Base-by-base conservation (phyloP, 2,329 filamentous ascomycete species). In the Alternaria ventricosa region DNA sequence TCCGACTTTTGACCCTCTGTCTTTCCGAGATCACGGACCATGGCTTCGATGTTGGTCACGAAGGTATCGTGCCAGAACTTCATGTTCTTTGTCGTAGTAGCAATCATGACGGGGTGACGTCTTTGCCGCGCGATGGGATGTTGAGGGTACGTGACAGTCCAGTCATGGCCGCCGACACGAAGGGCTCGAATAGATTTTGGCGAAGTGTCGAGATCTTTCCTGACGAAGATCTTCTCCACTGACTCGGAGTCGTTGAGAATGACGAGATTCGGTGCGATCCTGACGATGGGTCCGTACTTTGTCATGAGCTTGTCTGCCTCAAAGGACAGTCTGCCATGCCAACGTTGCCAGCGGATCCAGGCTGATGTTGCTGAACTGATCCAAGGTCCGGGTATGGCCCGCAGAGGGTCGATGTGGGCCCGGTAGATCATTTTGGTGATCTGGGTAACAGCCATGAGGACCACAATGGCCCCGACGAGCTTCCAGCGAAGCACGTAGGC, bases 141-240 rank as follows among this genome's bases (percentile, higher is more conserved):
- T 44, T 71, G 67, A 18, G 67, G 69, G n/a, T 71, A 71, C 23
- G 69, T 70, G 15, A 71, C 69, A 2, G 69, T 71, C 67, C 67
- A 70, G 49, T 70, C 69, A 20, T 70, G 65, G 9, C 69, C 69
- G 41, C 69, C 69, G 15, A 71, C 67, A 11, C 67, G 63, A 10
- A 70, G 55, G 43, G 69, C 69, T 45, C 67, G 65, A 23, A 71
- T 71, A 5, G 67, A 66, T 10, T 49, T 71, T 45, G 69, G 67
- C 5, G 69, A 68, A 18, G 69, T 70, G 41, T 71, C 67, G 6
- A 71, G 51, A 25, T 71, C 69, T 20, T 68, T 68, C 11, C 65
- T 62, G 1, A 68, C 56, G 20, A 71, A 71, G 12, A 71, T 41
- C 6, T 58, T 70, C 46, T 71, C 65, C 13, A 70, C 69, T 11